Conservation (phyloP, 768 basidiomycete species). For the Lactarius tabidus region DNA sequence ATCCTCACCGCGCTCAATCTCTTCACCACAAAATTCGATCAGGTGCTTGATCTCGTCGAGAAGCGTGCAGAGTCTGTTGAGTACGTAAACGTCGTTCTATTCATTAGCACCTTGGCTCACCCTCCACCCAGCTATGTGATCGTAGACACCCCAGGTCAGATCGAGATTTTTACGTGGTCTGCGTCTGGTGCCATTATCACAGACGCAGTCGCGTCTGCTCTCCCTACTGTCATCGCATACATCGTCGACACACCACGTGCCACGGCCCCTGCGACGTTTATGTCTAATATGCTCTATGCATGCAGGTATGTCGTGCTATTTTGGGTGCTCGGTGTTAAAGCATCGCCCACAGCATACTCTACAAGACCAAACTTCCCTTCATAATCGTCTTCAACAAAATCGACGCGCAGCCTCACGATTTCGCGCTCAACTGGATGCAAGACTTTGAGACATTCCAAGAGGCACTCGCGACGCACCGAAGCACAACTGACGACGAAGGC, state of each 20-base stretch:
- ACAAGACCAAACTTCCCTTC: constrained; percentile 97
- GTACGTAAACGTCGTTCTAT: constrained; percentile 43
- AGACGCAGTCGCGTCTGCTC: constrained; percentile 87
- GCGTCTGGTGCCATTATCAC: constrained; percentile 99
- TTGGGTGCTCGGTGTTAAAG: too few relatives aligned
- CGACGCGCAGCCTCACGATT: constrained; percentile 84
- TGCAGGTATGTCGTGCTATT: constrained; percentile 62
- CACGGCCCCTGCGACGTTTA: constrained; percentile 93
- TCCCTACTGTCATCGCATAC: constrained; percentile 95
- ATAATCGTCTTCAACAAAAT: constrained; percentile 99
- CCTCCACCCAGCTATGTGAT: constrained; percentile 70
- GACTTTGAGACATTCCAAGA: constrained; percentile 96
- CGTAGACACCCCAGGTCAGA: constrained; percentile 96
- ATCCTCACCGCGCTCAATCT: constrained; percentile 95
- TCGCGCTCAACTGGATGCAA: constrained; percentile 96
- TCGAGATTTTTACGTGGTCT: constrained; percentile 99
- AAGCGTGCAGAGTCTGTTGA: constrained; percentile 85
- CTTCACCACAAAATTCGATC: constrained; percentile 99
- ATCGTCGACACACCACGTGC: constrained; percentile 96
- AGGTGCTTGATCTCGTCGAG: constrained; percentile 88
- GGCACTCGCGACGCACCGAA: constrained; percentile 69
- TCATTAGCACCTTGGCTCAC: not conserved
- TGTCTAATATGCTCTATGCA: constrained; percentile 99
- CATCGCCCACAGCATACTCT: constrained; percentile 89
- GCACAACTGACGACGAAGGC: constrained; percentile 70